Base-by-base conservation (phyloP, 140 eudicot species). In the Stevia rebaudiana region DNA sequence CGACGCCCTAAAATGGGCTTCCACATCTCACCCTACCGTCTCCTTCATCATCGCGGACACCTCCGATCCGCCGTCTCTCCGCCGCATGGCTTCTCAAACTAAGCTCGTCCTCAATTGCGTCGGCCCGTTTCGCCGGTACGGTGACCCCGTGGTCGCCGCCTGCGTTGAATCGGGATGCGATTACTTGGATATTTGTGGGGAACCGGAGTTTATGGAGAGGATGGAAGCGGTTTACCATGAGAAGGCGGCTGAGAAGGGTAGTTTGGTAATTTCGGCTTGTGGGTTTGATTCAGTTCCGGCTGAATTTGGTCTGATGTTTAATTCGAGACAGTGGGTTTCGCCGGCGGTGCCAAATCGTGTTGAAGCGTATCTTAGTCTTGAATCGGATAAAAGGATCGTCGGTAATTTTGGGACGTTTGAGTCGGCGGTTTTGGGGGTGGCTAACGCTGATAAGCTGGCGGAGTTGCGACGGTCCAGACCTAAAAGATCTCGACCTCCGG, bases 231-330 rank as follows among this genome's bases (percentile, higher is more conserved):
- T 2, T 23, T 85, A 79, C 68, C 82, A 81, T 74, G 90, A 79
- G 22, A 74, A 71, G 59, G 95, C 90, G 42, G 83, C 16, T 63
- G 82, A 83, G 70, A 78, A 35, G 55, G 96, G 90, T n/a, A 57
- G 80, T 62, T 79, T 92, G 82, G 86, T 92, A 6, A 40, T 92
- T 63, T 87, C 94, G 1, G 98, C 95, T 39, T 92, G 95, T 64
- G 98, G 98, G 83, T 92, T 92, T 69, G 96, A 92, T 65, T 88
- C 95, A 0, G 69, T 92, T 56, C 96, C 95, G 61, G 98, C 98
- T 11, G 98, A 88, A 63, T 62, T 88, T 5, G 98, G 98, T 59
- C 28, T 83, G 74, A 28, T 84, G 85, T 88, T 79, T 23, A 79
- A 92, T 69, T 72, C 84, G 0, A 72, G 79, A 72, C 85, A 85